These are phyloP conservation scores for Phaeosphaeria sp. DNA, from an alignment of 2,329 filamentous ascomycete species.

Conservation along the genomic window DNA sequence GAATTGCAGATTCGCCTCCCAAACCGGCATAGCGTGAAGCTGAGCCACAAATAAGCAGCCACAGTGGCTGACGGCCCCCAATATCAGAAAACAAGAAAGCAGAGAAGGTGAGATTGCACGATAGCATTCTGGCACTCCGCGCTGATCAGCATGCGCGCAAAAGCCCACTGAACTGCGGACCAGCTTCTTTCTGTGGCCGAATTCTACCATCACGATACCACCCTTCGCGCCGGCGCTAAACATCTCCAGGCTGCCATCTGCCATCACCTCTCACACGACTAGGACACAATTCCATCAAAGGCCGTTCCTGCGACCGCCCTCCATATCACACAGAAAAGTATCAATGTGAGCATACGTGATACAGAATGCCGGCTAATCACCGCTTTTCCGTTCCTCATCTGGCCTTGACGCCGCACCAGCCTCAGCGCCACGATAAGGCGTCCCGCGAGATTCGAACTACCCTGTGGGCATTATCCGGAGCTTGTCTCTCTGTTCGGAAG, in stretches of 20 bases:
- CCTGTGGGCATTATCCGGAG: neutral
- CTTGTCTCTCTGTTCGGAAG: too few relatives aligned
- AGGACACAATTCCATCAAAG: neutral
- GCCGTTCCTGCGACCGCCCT: neutral
- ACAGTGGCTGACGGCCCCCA: conserved; percentile 3
- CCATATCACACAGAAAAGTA: neutral
- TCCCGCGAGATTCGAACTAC: neutral
- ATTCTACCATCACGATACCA: neutral
- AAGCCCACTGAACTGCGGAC: too few relatives aligned
- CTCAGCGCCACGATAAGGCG: conserved; percentile 5
- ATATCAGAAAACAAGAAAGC: neutral
- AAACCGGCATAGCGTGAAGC: conserved; percentile 12
- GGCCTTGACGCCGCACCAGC: conserved; percentile 3
- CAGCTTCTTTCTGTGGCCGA: too few relatives aligned
- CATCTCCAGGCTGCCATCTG: too few relatives aligned
- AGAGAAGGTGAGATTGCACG: neutral
- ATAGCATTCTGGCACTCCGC: neutral
- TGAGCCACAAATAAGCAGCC: conserved; percentile 33
- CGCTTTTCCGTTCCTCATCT: neutral
- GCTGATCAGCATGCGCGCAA: neutral
- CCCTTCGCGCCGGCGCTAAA: neutral
- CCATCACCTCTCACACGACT: neutral
- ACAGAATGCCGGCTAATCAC: neutral
- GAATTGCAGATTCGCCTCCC: neutral
- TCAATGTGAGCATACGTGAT: neutral